Evolutionary conservation across 2,329 filamentous ascomycete species (phyloP).

Genomic region (Cladosporium sp.): DNA sequence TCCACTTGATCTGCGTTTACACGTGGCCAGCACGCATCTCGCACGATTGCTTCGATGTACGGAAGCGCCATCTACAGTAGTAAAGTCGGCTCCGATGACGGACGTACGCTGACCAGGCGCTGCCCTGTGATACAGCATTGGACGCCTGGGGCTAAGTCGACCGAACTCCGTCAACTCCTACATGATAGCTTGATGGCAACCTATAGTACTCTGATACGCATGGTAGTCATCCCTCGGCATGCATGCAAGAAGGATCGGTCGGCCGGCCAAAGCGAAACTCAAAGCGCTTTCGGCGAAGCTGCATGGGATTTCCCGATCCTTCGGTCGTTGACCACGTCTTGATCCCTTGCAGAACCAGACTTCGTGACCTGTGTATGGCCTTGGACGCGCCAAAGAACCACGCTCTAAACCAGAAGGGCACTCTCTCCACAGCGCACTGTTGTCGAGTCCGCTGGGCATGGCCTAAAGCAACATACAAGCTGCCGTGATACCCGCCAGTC

Average conservation of each 20-base stretch:
- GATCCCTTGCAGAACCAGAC: background rate
- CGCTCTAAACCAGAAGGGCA: background rate
- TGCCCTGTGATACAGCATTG: background rate
- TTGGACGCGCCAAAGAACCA: background rate
- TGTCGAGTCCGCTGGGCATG: too few relatives aligned
- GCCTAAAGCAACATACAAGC: background rate
- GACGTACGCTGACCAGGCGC: background rate
- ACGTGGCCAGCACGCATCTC: too few relatives aligned
- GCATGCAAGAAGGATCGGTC: background rate
- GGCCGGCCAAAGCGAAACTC: background rate
- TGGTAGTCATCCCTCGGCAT: background rate
- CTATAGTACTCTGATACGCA: too few relatives aligned
- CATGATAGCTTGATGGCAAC: too few relatives aligned
- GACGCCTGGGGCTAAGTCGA: too few relatives aligned
- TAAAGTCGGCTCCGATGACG: background rate
- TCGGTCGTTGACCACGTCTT: background rate
- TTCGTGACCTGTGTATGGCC: background rate
- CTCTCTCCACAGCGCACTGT: background rate
- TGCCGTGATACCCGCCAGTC: background rate
- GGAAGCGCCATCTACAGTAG: too few relatives aligned
- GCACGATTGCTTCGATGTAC: too few relatives aligned
- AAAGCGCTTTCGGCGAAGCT: constrained; percentile 7
- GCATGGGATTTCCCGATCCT: background rate
- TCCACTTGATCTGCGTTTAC: too few relatives aligned
- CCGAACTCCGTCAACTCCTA: too few relatives aligned